phyloP scores from a whole-genome alignment of 768 basidiomycete genomes.

The Auriculariales sp. region DNA sequence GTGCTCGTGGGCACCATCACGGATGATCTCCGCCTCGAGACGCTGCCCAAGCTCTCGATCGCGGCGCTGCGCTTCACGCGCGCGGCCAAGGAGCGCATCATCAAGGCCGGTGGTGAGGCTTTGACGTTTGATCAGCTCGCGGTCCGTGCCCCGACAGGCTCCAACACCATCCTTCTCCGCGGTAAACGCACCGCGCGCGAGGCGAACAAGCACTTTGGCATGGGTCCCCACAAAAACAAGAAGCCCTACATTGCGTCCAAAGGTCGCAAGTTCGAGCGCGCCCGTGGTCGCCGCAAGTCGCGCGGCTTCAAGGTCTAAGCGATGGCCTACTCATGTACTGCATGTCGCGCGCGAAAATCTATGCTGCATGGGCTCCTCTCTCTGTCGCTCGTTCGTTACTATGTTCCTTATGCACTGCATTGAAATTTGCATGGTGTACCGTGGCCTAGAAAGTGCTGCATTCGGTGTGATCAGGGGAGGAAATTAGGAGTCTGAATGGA shows the following conservation, averaged over 20 bases:
- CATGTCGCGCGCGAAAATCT: neutral
- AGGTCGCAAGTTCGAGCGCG: slow-evolving; percentile 99
- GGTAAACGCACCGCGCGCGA: slow-evolving; percentile 90
- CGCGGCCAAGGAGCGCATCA: slow-evolving; percentile 85
- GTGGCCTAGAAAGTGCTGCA: too few species aligned
- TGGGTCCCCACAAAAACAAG: slow-evolving; percentile 98
- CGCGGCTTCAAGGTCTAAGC: slow-evolving; percentile 90
- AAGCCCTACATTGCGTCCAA: slow-evolving; percentile 93
- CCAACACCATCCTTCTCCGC: slow-evolving; percentile 86
- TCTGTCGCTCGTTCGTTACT: neutral
- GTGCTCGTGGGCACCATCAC: slow-evolving; percentile 87
- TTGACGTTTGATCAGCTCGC: slow-evolving; percentile 96
- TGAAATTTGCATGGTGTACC: too few species aligned
- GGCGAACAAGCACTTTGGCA: slow-evolving; percentile 95
- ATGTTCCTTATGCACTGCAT: slow-evolving; percentile 1
- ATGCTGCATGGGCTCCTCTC: neutral
- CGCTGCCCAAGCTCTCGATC: slow-evolving; percentile 80
- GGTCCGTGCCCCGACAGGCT: slow-evolving; percentile 81
- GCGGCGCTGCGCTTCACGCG: slow-evolving; percentile 93
- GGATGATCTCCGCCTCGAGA: slow-evolving; percentile 80
- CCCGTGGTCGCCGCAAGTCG: slow-evolving; percentile 96
- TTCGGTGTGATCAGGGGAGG: too few species aligned
- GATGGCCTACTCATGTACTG: slow-evolving; percentile 8
- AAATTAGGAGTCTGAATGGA: neutral
- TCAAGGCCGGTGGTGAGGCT: slow-evolving; percentile 88